Percentiles rank a stretch among this genome's conserved stretches.
These are phyloP conservation scores for Solanum corneliomulleri DNA, from an alignment of 257 asterid genomes.

Conservation along the genomic window DNA sequence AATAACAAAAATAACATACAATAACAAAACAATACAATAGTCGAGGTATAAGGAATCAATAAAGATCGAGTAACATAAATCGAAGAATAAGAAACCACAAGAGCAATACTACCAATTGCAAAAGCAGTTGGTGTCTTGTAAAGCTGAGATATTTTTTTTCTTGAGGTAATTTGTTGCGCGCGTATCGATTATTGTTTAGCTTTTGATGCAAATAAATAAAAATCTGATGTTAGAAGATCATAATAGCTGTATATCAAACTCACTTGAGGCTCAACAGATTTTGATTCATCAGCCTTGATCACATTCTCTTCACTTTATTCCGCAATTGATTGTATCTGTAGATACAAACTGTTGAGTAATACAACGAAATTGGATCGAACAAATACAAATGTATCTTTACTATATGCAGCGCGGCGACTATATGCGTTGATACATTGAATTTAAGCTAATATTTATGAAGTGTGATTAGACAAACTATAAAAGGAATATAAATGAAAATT, in stretches of 20 bases:
- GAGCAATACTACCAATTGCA: background rate
- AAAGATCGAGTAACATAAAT: too few species aligned
- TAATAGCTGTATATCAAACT: background rate
- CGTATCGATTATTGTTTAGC: background rate
- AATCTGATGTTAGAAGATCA: background rate
- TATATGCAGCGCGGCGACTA: background rate
- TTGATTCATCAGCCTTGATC: slow-evolving; percentile 39
- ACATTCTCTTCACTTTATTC: slow-evolving; percentile 7
- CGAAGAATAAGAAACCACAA: too few species aligned
- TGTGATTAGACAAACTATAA: too few species aligned
- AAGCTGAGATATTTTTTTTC: background rate
- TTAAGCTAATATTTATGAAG: too few species aligned
- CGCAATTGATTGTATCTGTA: too few species aligned
- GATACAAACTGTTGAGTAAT: too few species aligned
- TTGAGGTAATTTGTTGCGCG: background rate
- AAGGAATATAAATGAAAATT: too few species aligned
- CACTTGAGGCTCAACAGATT: slow-evolving; percentile 45
- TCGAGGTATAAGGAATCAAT: too few species aligned
- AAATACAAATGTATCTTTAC: too few species aligned
- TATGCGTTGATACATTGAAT: background rate
- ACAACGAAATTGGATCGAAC: background rate
- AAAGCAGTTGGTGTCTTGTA: background rate
- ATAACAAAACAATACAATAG: too few species aligned
- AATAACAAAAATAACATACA: too few species aligned
- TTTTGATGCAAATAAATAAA: background rate